Percentiles rank a stretch among this genome's conserved stretches.
Evolutionary conservation across 208 protist species (phyloP).

Genomic region (Crithidia mellificae): DNA sequence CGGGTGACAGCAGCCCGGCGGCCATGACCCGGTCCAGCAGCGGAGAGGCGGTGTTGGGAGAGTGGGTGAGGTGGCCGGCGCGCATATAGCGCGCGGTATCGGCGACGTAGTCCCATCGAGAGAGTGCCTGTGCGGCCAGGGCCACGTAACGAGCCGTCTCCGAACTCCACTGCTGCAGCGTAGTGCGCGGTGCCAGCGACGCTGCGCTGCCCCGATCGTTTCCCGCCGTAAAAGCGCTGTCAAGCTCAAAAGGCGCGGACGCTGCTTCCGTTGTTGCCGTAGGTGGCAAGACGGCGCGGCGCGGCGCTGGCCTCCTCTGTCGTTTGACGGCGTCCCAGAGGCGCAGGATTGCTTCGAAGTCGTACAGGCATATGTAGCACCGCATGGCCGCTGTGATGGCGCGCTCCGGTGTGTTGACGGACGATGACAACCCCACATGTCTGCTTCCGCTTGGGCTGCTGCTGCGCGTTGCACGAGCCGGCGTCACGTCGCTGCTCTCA

Average conservation of each 20-base stretch:
- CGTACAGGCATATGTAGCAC: slow-evolving; percentile 60
- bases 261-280: too few relatives aligned
- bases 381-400: slow-evolving; percentile 68
- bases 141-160: slow-evolving; percentile 63
- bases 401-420: slow-evolving; percentile 13
- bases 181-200: not conserved
- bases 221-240: not conserved
- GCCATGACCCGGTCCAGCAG: slow-evolving; percentile 2
- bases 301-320: not conserved
- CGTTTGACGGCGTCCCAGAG: slow-evolving; percentile 52
- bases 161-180: slow-evolving; percentile 7
- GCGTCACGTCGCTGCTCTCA: too few relatives aligned
- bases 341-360: slow-evolving; percentile 71
- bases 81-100: slow-evolving; percentile 39
- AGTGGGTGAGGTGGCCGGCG: not conserved
- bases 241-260: too few relatives aligned
- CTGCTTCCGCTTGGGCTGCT: not conserved
- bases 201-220: not conserved
- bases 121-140: slow-evolving; percentile 68
- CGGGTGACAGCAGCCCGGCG: not conserved
- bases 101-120: slow-evolving; percentile 70
- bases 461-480: not conserved
- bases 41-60: not conserved
- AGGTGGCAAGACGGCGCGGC: not conserved
- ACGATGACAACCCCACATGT: not conserved